Base-by-base conservation (phyloP, 2,329 filamentous ascomycete species). In the Claviceps lovelessii region DNA sequence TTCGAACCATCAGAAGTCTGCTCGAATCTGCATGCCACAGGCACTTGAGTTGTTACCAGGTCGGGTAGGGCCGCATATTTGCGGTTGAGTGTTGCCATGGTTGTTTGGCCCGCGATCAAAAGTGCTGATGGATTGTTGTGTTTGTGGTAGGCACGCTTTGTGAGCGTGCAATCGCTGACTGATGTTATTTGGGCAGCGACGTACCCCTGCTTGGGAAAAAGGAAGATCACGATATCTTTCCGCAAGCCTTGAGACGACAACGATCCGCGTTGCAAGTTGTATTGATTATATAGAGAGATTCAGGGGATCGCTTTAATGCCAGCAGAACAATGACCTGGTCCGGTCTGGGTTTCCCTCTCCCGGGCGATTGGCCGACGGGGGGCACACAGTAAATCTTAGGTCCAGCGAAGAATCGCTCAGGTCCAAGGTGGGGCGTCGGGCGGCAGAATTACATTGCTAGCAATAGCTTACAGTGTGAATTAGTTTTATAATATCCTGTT, bases 1-100 rank as follows among this genome's bases (percentile, higher is more conserved):
- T 53, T 52, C 55, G 11, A 23, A 13, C 29, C 28, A 49, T 53
- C 31, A 60, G 67, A 58, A 66, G 62, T 44, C 39, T 52, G 57
- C 53, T 54, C 57, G 59, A 57, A 41, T 37, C 31, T 41, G 17
- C 28, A 46, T 2, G 7, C 11, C 56, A 28, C 55, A 59, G 57
- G 33, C 23, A 51, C 45, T 39, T 35, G 53, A 45, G 54, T 58
- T 69, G 59, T 48, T 73, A 90, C 88, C 68, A 93, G 72, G 67
- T 91, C 88, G 55, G 87, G 88, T 59, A 93, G 73, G 55, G 83
- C 84, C 52, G 87, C 86, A 67, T 91, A 93, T 75, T 93, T 93
- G 64, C 85, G 81, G 66, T 84, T 87, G 58, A 87, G 76, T 41
- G 86, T 80, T 86, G 56, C 56, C 56, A 57, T 58, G 48, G 54